A percentile compares a stretch with the other conserved stretches of the same genome.
Conservation (phyloP, 2,329 filamentous ascomycete species). For the Orbilia brochopaga region DNA sequence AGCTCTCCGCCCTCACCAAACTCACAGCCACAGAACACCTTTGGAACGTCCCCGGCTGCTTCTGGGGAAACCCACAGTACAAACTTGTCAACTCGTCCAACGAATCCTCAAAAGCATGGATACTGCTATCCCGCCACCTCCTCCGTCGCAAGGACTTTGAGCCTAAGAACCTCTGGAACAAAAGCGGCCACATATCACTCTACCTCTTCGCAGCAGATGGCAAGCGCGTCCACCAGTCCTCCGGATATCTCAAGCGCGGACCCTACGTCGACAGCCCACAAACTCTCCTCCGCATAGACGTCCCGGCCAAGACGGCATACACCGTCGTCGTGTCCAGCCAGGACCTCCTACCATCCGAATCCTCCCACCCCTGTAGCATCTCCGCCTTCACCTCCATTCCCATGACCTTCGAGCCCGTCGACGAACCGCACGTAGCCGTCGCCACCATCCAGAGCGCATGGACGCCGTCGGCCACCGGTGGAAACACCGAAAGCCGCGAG, state of each 20-base stretch:
- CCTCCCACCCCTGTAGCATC: slow-evolving; percentile 82
- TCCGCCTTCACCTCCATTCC: slow-evolving; percentile 75
- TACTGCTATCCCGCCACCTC: slow-evolving; percentile 86
- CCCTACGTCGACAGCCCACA: slow-evolving; percentile 95
- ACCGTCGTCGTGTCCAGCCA: slow-evolving; percentile 77
- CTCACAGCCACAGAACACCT: slow-evolving; percentile 56
- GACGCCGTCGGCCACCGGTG: slow-evolving; percentile 80
- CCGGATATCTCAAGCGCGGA: slow-evolving; percentile 73
- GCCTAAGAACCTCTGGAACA: slow-evolving; percentile 56
- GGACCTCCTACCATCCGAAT: slow-evolving; percentile 68
- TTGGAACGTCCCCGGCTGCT: slow-evolving; percentile 60
- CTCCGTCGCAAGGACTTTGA: slow-evolving; percentile 55
- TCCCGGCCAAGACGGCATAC: slow-evolving; percentile 60
- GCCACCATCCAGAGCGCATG: slow-evolving; percentile 71
- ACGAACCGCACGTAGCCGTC: slow-evolving; percentile 66
- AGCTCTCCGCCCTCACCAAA: slow-evolving; percentile 61
- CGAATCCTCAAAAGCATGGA: slow-evolving; percentile 72
- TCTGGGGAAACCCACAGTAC: slow-evolving; percentile 72
- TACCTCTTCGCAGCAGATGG: slow-evolving; percentile 78
- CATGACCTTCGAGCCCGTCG: slow-evolving; percentile 68
- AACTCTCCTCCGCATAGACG: slow-evolving; percentile 74
- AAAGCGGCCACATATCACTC: slow-evolving; percentile 83
- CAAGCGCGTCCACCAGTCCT: slow-evolving; percentile 73
- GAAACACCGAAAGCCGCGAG: slow-evolving; percentile 66
- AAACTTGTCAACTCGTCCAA: slow-evolving; percentile 66